Base-by-base conservation (phyloP, 768 basidiomycete genomes). In the Boletellus emodensis region DNA sequence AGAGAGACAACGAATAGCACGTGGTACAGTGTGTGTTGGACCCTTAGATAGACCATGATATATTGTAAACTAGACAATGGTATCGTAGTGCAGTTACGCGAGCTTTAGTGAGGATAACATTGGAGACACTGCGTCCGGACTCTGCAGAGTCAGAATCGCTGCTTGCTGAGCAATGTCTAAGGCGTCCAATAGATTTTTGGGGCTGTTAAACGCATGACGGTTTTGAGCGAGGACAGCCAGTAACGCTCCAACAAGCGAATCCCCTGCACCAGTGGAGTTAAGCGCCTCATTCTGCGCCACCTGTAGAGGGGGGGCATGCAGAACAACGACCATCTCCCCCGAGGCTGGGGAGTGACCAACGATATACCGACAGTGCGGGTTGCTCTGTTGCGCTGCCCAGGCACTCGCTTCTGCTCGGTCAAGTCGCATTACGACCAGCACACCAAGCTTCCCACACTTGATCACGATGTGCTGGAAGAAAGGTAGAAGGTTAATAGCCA, bases 191-290 rank as follows among this genome's bases (percentile, higher is more conserved):
- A 90, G 58, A 2, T 69, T 58, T 4, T 52, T 50, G 12, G 78
- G 80, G 48, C 73, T 67, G n/a, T 71, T 66, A 51, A 87, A 80
- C 5, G 71, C 62, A 20, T 64, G 57, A 10, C 74, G 76, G 24
- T 68, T 58, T 6, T 73, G 65, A 12, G 73, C 69, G n/a, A 93
- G 67, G 9, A 73, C 72, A 6, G 91, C 86, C n/a, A 94, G 67
- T 28, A 96, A 61, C 1, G 86, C 81, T 6, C 94, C 94, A 1
- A 90, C 93, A 22, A 96, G 79, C 3, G 90, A 85, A 69, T 97
- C 94, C 0, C 94, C 94, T 1, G 90, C 94, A 1, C 95, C 95
- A 0, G 94, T 97, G 9, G 91, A 90, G 57, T 85, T 94, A 18
- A 85, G 69, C 10, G 73, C 59, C 22, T 64, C 59, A 14, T 65